These are phyloP conservation scores for Diaporthe destruens DNA, from an alignment of 2,329 filamentous ascomycete genomes.

Conservation along the genomic window DNA sequence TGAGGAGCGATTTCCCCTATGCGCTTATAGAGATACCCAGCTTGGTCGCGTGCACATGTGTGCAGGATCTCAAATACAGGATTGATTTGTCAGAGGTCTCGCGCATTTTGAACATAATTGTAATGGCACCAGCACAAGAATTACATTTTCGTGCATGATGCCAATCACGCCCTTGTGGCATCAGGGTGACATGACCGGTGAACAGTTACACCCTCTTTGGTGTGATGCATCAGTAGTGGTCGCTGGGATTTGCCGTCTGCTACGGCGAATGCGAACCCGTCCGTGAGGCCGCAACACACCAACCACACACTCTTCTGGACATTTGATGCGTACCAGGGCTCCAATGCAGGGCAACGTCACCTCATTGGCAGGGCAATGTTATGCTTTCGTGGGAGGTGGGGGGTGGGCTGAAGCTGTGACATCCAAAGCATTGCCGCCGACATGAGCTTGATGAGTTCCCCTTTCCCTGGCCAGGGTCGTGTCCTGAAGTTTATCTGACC, in stretches of 20 bases:
- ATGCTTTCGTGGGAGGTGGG: conserved; percentile 1
- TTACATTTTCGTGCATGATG: background rate
- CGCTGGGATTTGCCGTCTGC: background rate
- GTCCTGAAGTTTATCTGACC: background rate
- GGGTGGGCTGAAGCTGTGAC: conserved; percentile 2
- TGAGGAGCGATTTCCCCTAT: background rate
- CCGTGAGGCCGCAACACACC: background rate
- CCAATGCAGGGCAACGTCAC: background rate
- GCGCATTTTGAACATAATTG: background rate
- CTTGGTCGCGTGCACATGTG: background rate
- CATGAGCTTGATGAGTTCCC: background rate
- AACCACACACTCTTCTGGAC: background rate
- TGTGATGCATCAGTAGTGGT: background rate
- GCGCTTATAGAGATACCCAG: conserved; percentile 33
- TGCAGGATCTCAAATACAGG: background rate
- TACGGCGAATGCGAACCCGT: background rate
- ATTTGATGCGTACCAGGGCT: conserved; percentile 5
- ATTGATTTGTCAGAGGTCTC: background rate
- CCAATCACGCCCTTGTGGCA: background rate
- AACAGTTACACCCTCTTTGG: background rate
- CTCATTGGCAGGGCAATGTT: background rate
- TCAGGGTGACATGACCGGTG: conserved; percentile 12
- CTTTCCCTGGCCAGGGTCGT: background rate
- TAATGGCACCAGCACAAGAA: background rate
- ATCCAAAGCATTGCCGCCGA: background rate